These are phyloP conservation scores for Ascochyta lentis DNA, from an alignment of 2,329 filamentous ascomycete genomes.

Conservation along the genomic window DNA sequence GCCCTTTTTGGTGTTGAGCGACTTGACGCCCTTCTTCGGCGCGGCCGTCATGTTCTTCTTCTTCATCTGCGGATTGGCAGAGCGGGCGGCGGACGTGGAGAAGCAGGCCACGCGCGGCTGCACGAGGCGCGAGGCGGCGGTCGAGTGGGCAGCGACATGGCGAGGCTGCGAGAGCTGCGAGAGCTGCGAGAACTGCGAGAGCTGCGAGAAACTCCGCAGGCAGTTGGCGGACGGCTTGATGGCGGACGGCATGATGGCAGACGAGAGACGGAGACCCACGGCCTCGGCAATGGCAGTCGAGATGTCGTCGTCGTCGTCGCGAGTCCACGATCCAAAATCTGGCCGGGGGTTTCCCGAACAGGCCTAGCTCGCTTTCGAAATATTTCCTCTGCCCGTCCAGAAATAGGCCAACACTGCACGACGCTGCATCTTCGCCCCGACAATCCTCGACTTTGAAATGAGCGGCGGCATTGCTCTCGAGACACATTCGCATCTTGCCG, in stretches of 20 bases:
- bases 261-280: conserved; percentile 27
- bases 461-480: conserved; percentile 35
- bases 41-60: conserved; percentile 36
- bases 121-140: conserved; percentile 35
- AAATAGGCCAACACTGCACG: conserved; percentile 4
- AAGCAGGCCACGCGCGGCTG: conserved; percentile 40
- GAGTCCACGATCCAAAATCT: conserved; percentile 21
- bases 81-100: conserved; percentile 43
- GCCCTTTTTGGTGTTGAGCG: conserved; percentile 51
- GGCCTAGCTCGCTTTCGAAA: conserved; percentile 22
- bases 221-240: conserved; percentile 28
- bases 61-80: conserved; percentile 34
- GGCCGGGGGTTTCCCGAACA: conserved; percentile 22
- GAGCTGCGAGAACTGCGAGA: conserved; percentile 1
- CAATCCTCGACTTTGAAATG: conserved; percentile 36
- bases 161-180: conserved; percentile 14
- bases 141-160: conserved; percentile 30
- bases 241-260: conserved; percentile 39
- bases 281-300: conserved; percentile 37
- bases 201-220: conserved; percentile 41
- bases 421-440: neutral
- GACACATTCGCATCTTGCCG: conserved; percentile 37
- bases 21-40: conserved; percentile 48
- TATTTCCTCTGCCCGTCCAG: conserved; percentile 19
- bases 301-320: conserved; percentile 23